A percentile compares a stretch with the other conserved stretches of the same genome.
Conservation (phyloP, 164 flowering plant species). For the Amborella trichopoda region DNA sequence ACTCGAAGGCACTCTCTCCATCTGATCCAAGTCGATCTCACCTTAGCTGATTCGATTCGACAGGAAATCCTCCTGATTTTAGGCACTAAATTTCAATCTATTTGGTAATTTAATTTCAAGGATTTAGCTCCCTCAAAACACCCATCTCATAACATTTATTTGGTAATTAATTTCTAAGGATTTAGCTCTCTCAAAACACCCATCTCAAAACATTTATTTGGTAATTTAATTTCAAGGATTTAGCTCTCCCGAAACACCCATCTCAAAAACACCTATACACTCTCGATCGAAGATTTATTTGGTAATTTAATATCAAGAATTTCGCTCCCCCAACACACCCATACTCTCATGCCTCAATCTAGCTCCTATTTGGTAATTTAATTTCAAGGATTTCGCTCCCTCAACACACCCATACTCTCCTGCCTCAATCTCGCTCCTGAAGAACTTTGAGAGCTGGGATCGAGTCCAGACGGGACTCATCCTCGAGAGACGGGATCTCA, state of each 20-base stretch:
- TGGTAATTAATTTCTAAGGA: no score
- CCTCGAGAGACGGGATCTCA: conserved; percentile 42
- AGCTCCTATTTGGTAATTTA: conserved; percentile 40
- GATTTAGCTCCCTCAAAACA: conserved; percentile 40
- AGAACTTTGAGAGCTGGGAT: conserved; percentile 22
- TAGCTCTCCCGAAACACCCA: no score
- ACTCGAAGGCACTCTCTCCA: conserved; percentile 25
- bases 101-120: conserved; percentile 51
- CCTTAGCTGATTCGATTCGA: conserved; percentile 31
- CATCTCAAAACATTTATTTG: conserved; percentile 29
- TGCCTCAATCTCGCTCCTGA: conserved; percentile 35
- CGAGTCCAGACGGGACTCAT: conserved; percentile 29
- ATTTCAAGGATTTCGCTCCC: conserved; percentile 39
- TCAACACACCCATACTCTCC: conserved; percentile 19
- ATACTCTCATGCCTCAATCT: conserved; percentile 33
- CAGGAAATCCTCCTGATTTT: conserved; percentile 43
- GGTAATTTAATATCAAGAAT: no score
- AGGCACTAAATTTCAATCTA: conserved; percentile 18
- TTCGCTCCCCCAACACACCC: no score
- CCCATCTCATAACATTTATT: no score
- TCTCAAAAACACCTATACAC: no score
- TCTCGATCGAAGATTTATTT: no score
- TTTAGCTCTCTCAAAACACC: no score
- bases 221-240: conserved; percentile 43
- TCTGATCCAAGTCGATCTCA: conserved; percentile 45